Conservation (phyloP, 108 stramenopile species). For the Nannochloropsis gaditana region DNA sequence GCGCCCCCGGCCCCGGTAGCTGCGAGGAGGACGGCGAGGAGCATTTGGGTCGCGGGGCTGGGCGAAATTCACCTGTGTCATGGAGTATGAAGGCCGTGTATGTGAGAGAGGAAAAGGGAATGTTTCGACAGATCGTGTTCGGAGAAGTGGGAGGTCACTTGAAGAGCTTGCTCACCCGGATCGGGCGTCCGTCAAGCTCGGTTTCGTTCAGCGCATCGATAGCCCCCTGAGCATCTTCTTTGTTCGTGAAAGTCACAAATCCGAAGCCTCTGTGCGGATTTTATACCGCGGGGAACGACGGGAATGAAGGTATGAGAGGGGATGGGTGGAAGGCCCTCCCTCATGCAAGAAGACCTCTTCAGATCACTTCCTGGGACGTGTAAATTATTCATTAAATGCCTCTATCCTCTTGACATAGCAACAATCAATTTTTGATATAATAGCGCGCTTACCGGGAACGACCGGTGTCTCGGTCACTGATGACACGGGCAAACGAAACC, state of each 20-base stretch:
- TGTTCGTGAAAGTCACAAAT: background rate
- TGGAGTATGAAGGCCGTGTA: no score
- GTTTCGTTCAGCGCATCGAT: slow-evolving; percentile 17
- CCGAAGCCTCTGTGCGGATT: background rate
- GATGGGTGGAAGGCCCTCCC: background rate
- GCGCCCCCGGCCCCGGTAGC: background rate
- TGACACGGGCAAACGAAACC: background rate
- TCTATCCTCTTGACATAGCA: no score
- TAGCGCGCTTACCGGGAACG: background rate
- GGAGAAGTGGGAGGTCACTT: no score
- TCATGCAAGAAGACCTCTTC: no score
- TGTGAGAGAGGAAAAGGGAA: no score
- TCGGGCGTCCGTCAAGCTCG: background rate
- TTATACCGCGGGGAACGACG: background rate
- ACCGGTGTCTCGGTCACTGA: slow-evolving; percentile 13
- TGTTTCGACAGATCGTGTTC: no score
- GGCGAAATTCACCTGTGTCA: background rate
- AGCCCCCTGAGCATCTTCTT: background rate
- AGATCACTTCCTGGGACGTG: no score
- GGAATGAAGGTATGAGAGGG: background rate
- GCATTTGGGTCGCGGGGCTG: background rate
- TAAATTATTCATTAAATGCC: no score
- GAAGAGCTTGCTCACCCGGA: background rate
- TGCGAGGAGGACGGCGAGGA: slow-evolving; percentile 10
- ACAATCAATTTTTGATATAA: background rate